Base-by-base conservation (phyloP, 352 stramenopile species). In the Phytophthora pluvialis region DNA sequence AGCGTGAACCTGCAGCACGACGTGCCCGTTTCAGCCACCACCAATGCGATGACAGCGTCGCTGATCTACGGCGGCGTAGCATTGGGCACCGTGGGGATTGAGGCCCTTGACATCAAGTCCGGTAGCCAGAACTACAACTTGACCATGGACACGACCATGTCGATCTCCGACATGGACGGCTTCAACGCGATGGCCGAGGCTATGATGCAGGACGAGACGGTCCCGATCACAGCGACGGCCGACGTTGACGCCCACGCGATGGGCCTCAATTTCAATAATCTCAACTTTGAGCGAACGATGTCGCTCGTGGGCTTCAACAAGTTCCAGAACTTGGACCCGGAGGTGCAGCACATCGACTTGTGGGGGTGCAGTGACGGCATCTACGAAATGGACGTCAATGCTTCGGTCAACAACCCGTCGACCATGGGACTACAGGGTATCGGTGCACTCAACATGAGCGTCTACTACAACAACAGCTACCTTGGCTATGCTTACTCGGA, bases 391-490 rank as follows among this genome's bases (percentile, higher is more conserved):
- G 59, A 73, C 29, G 75, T 88, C 58, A 89, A 91, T 56, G 74
- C 74, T n/a, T 86, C 75, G 7, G 47, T 90, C 12, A 66, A 78
- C 56, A 84, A 84, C 43, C 67, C 73, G 42, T 75, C 74, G 16
- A 33, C 75, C 36, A 70, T 89, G 46, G 80, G 78, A 1, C 55
- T 89, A 26, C 59, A 83, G 36, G 75, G 81, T 39, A 75, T 91
- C 16, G 83, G 79, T 29, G 59, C 69, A 26, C 77, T 91, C 54
- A 91, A 91, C 64, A 67, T 91, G 60, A 89, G 68, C 18, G 64
- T 90, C 13, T 89, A 88, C 72, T 88, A 82, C 66, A 67, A 77
- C 7, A 49, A 75, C 28, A 70, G 78, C 32, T 91, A 86, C 68
- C 56, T 91, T 15, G 82, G 82, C 28, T 88, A 84, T 60, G 77